A percentile compares a stretch with the other conserved stretches of the same genome.
Conservation (phyloP, 768 basidiomycete genomes). For the Russula foetens region DNA sequence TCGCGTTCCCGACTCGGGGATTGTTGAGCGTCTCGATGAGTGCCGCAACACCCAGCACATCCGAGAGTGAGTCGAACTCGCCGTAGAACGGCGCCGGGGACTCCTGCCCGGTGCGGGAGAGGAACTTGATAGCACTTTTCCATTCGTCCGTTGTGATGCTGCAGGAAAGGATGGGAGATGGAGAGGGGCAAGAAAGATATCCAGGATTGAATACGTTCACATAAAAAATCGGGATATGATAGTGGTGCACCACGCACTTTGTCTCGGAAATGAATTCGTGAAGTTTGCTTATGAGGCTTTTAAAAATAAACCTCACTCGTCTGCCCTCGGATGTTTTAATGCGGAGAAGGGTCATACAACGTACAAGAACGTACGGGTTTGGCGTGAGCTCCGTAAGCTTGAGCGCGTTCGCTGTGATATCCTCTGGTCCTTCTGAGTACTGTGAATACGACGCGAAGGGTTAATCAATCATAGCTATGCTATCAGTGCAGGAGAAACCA, state of each 20-base stretch:
- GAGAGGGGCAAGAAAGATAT: too few relatives aligned
- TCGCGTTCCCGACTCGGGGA: constrained; percentile 50
- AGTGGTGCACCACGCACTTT: constrained; percentile 42
- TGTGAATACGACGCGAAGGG: constrained; percentile 22
- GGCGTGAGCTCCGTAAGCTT: constrained; percentile 31
- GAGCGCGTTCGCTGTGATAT: constrained; percentile 40
- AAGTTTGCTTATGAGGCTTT: constrained; percentile 53
- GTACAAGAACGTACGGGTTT: constrained; percentile 30
- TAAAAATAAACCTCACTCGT: constrained; percentile 40
- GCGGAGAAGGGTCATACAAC: background rate
- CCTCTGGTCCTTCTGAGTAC: constrained; percentile 42
- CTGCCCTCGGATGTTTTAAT: constrained; percentile 22
- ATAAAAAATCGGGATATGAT: too few relatives aligned
- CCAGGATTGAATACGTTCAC: too few relatives aligned
- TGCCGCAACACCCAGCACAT: constrained; percentile 22
- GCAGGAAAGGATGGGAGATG: too few relatives aligned
- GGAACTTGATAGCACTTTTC: background rate
- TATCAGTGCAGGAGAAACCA: background rate
- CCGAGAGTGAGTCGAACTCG: background rate
- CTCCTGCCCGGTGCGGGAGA: background rate
- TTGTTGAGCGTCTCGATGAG: constrained; percentile 51
- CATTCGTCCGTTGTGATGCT: background rate
- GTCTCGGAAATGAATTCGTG: constrained; percentile 71
- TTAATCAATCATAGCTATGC: background rate
- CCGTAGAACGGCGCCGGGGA: too few relatives aligned